A percentile compares a stretch with the other conserved stretches of the same genome.
phyloP scores from a whole-genome alignment of 306 rosid genomes.

The Ceratonia siliqua region DNA sequence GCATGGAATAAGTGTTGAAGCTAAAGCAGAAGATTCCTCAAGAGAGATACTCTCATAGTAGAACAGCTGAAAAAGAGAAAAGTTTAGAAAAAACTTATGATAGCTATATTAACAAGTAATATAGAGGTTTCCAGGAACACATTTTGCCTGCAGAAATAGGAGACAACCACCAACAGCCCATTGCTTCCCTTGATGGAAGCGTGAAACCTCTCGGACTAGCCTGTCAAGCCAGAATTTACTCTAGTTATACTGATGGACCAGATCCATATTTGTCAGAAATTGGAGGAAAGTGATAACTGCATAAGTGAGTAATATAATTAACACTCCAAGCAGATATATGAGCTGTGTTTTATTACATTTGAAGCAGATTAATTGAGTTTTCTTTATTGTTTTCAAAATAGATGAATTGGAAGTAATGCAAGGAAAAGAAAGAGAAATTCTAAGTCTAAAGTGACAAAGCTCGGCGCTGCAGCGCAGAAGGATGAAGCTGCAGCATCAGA shows the following conservation, averaged over 20 bases:
- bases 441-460: no score
- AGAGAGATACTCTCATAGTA: slow-evolving; percentile 47
- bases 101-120: background rate
- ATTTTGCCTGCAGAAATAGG: slow-evolving; percentile 46
- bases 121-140: background rate
- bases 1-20: slow-evolving; percentile 36
- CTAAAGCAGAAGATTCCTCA: slow-evolving; percentile 22
- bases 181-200: slow-evolving; percentile 47
- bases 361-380: no score
- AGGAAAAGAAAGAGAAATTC: no score
- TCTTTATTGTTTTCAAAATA: no score
- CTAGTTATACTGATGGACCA: slow-evolving; percentile 48
- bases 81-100: background rate
- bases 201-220: slow-evolving; percentile 45
- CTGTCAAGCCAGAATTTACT: slow-evolving; percentile 48
- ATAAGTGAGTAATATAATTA: no score
- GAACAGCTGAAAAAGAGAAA: slow-evolving; percentile 43
- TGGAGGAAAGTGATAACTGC: slow-evolving; percentile 49
- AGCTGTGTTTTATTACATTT: no score
- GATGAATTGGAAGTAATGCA: no score
- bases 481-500: no score
- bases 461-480: no score
- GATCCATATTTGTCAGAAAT: slow-evolving; percentile 44
- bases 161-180: slow-evolving; percentile 53
- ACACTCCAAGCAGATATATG: no score